Evolutionary conservation across 176 grass and related monocot species (phyloP).

Genomic region (Alopecurus myosuroides): DNA sequence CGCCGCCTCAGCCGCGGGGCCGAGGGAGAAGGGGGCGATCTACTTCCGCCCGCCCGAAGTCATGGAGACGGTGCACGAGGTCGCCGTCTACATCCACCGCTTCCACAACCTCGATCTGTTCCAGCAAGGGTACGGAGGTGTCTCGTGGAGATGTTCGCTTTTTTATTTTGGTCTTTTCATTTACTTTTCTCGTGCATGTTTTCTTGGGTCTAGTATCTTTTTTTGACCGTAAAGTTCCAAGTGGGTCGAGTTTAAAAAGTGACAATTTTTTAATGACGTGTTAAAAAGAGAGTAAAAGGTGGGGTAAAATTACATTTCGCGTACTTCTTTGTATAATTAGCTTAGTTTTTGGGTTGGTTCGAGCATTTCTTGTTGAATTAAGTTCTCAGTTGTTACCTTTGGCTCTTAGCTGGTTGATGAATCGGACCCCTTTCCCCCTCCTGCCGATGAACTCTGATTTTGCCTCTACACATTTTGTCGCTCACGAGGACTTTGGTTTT

Average conservation of each 20-base stretch:
- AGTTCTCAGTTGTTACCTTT: not conserved
- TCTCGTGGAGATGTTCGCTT: conserved; percentile 2
- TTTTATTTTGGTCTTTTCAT: conserved; percentile 1
- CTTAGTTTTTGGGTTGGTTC: not conserved
- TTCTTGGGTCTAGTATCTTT: conserved; percentile 34
- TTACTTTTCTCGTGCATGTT: not conserved
- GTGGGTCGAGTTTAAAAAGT: conserved; percentile 5
- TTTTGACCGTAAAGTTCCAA: conserved; percentile 18
- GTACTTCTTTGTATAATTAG: not conserved
- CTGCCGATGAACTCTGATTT: not conserved
- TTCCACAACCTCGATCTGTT: conserved; percentile 99
- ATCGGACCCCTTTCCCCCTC: not conserved
- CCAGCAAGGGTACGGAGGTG: conserved; percentile 72
- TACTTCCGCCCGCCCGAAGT: conserved; percentile 50
- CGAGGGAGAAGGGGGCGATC: conserved; percentile 11
- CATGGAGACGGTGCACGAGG: conserved; percentile 89
- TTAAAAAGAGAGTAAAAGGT: not conserved
- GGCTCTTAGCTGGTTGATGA: not conserved
- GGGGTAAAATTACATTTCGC: not conserved
- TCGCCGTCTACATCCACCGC: conserved; percentile 92
- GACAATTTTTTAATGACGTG: not conserved
- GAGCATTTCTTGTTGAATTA: not conserved
- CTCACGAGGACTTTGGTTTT: not conserved
- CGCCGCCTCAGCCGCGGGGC: not conserved
- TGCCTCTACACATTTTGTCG: not conserved